phyloP scores from a whole-genome alignment of 2,329 filamentous ascomycete genomes.

The Periconia sp. region DNA sequence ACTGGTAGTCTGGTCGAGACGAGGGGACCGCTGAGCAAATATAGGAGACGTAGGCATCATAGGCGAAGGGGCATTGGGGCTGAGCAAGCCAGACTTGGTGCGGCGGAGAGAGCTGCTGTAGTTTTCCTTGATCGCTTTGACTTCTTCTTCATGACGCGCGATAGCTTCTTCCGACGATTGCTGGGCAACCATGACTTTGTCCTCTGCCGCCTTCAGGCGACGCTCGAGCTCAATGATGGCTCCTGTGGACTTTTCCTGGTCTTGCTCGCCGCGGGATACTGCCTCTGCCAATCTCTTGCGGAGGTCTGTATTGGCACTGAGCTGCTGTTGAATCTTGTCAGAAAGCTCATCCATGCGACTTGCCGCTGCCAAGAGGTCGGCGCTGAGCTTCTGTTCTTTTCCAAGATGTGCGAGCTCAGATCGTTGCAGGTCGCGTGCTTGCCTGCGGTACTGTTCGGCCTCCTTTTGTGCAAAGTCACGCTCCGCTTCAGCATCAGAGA shows the following conservation, averaged over 20 bases:
- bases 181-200: constrained; percentile 80
- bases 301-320: constrained; percentile 74
- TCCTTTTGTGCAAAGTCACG: constrained; percentile 72
- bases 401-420: constrained; percentile 59
- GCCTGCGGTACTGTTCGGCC: constrained; percentile 61
- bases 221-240: constrained; percentile 84
- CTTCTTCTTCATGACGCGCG: constrained; percentile 81
- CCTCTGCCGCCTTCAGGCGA: constrained; percentile 79
- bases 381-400: constrained; percentile 65
- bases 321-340: constrained; percentile 74
- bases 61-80: constrained; percentile 55
- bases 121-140: constrained; percentile 72
- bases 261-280: constrained; percentile 78
- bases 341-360: constrained; percentile 78
- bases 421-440: constrained; percentile 60
- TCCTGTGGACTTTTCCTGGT: constrained; percentile 76
- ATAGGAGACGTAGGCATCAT: constrained; percentile 66
- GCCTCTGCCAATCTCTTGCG: constrained; percentile 76
- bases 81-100: constrained; percentile 57
- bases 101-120: constrained; percentile 77
- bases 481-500: constrained; percentile 70
- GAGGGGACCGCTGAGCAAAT: constrained; percentile 60
- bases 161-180: constrained; percentile 84
- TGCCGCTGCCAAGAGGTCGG: constrained; percentile 72
- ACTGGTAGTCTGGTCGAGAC: constrained; percentile 62